Conservation (phyloP, 106 monocot genomes). For the Amphibolis antarctica region DNA sequence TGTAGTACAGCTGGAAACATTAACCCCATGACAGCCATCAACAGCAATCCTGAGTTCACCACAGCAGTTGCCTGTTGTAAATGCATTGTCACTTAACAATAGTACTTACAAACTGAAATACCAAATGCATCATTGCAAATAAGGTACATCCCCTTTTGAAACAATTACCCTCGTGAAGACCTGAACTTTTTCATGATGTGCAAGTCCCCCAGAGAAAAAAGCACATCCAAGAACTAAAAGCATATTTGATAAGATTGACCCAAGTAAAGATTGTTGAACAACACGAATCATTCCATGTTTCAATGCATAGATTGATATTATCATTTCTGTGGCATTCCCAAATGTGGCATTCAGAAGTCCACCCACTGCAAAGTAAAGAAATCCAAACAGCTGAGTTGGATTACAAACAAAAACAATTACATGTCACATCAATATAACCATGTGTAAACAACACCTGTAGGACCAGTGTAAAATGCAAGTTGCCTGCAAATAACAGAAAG, state of each 20-base stretch:
- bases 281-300: slow-evolving; percentile 93
- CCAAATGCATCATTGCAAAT: neutral
- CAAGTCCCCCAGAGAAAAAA: slow-evolving; percentile 82
- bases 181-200: slow-evolving; percentile 70
- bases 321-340: slow-evolving; percentile 99
- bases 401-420: neutral
- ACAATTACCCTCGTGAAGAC: slow-evolving; percentile 71
- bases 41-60: slow-evolving; percentile 83
- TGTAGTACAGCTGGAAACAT: slow-evolving; percentile 96
- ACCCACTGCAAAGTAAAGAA: slow-evolving; percentile 46
- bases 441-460: slow-evolving; percentile 47
- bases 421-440: neutral
- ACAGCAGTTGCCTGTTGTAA: slow-evolving; percentile 69
- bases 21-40: slow-evolving; percentile 97
- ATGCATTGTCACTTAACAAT: slow-evolving; percentile 9
- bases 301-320: slow-evolving; percentile 89
- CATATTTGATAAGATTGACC: slow-evolving; percentile 97
- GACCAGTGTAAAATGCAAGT: slow-evolving; percentile 81
- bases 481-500: slow-evolving; percentile 40
- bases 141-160: neutral
- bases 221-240: slow-evolving; percentile 95
- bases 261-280: slow-evolving; percentile 91
- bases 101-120: neutral
- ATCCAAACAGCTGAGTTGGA: neutral
- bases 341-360: slow-evolving; percentile 97